phyloP scores from a whole-genome alignment of 2,329 filamentous ascomycete species.

The Ceratocystiopsis minuta region DNA sequence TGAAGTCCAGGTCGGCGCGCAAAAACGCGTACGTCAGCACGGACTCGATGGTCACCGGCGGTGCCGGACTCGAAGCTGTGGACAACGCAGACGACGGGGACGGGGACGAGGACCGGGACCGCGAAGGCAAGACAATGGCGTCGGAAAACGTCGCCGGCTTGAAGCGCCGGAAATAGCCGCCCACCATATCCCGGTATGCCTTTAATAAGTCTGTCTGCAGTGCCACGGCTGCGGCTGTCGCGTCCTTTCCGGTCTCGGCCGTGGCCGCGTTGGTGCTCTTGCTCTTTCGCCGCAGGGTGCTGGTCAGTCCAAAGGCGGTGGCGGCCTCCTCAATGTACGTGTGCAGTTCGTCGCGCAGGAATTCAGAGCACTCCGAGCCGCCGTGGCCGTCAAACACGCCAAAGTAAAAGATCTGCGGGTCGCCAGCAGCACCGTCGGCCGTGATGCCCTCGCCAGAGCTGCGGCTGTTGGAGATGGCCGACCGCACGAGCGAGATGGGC shows the following conservation, averaged over 20 bases:
- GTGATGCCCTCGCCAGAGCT: conserved; percentile 42
- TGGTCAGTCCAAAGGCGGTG: conserved; percentile 56
- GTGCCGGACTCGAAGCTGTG: neutral
- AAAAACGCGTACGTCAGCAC: conserved; percentile 86
- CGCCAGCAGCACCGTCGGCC: conserved; percentile 56
- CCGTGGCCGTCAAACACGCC: conserved; percentile 93
- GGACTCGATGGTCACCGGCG: conserved; percentile 45
- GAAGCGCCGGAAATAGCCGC: conserved; percentile 89
- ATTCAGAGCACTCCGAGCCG: conserved; percentile 72
- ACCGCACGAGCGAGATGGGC: conserved; percentile 41
- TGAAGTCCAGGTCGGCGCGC: conserved; percentile 84
- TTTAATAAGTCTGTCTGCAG: conserved; percentile 55
- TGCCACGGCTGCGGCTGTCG: conserved; percentile 14
- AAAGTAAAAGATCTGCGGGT: conserved; percentile 96
- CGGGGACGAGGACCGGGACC: conserved; percentile 4
- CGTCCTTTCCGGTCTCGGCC: neutral
- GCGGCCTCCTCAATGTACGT: conserved; percentile 75
- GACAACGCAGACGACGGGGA: neutral
- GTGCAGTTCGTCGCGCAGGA: conserved; percentile 69
- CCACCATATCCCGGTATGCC: conserved; percentile 68
- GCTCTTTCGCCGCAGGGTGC: conserved; percentile 41
- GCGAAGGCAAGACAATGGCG: neutral
- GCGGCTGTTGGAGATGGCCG: conserved; percentile 27
- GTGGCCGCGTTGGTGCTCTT: neutral
- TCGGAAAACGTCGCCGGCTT: conserved; percentile 54